Evolutionary conservation across 331 rosid species (phyloP).

Genomic region (Malus hybrid): DNA sequence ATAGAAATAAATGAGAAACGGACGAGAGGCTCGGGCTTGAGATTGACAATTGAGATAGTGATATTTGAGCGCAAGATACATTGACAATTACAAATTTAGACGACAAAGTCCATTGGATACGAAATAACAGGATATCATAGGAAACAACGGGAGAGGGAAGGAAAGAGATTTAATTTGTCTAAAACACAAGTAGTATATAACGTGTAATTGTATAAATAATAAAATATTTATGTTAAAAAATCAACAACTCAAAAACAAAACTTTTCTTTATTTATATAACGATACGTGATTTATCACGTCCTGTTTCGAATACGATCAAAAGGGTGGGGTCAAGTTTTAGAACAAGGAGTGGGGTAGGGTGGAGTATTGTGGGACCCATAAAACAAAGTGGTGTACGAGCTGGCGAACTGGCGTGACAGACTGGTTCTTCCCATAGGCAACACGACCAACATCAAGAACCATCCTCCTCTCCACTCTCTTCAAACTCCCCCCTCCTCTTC

Average conservation of each 20-base stretch:
- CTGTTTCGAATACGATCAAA: too few relatives aligned
- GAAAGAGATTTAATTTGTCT: too few relatives aligned
- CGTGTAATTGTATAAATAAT: too few relatives aligned
- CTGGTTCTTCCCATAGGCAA: constrained; percentile 39
- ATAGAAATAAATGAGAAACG: too few relatives aligned
- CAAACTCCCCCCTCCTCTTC: background rate
- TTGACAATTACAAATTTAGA: background rate
- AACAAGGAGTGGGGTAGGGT: background rate
- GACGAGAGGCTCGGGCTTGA: background rate
- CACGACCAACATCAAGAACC: constrained; percentile 15
- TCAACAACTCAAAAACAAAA: too few relatives aligned
- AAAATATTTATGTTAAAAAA: too few relatives aligned
- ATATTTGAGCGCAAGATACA: background rate
- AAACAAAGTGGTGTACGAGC: constrained; percentile 24
- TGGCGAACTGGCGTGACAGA: constrained; percentile 48
- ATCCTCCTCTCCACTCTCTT: background rate
- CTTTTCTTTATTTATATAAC: too few relatives aligned
- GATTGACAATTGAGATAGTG: background rate
- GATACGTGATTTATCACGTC: too few relatives aligned
- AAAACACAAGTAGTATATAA: rapidly evolving
- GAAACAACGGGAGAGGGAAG: background rate
- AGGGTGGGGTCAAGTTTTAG: too few relatives aligned
- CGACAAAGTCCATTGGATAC: background rate
- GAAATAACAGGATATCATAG: background rate
- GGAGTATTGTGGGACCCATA: background rate